Evolutionary conservation across 1,284 basidiomycete genomes (phyloP).

Genomic region (Tilletiaria anomala): DNA sequence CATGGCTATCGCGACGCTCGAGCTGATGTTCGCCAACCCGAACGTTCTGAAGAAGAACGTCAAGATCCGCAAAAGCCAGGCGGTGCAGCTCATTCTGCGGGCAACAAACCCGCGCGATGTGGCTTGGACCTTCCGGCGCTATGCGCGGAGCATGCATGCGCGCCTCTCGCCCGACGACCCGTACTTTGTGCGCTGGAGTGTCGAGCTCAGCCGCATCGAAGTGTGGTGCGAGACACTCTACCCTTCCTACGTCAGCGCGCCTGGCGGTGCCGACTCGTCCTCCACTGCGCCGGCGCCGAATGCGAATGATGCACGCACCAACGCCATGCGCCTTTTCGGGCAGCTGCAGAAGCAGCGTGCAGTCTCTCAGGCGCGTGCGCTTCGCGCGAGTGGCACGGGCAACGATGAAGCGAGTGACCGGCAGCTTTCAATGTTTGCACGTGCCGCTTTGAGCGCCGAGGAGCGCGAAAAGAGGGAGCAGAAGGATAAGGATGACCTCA

Average conservation of each 20-base stretch:
- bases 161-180: slow-evolving; percentile 69
- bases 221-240: slow-evolving; percentile 35
- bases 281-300: background rate
- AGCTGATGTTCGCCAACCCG: slow-evolving; percentile 82
- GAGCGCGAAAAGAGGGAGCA: background rate
- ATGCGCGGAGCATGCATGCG: slow-evolving; percentile 65
- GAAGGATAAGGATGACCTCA: background rate
- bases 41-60: slow-evolving; percentile 78
- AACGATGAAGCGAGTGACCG: slow-evolving; percentile 1
- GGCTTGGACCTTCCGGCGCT: slow-evolving; percentile 70
- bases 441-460: background rate
- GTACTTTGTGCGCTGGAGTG: slow-evolving; percentile 48
- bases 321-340: no score
- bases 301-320: no score
- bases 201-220: slow-evolving; percentile 33
- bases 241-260: slow-evolving; percentile 20
- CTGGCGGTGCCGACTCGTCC: background rate
- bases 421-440: background rate
- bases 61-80: slow-evolving; percentile 86
- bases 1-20: slow-evolving; percentile 91
- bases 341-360: no score
- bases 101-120: slow-evolving; percentile 87
- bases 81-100: slow-evolving; percentile 77
- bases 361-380: background rate
- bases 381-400: background rate